Conservation (phyloP, 331 rosid species). For the Cydonia oblonga region DNA sequence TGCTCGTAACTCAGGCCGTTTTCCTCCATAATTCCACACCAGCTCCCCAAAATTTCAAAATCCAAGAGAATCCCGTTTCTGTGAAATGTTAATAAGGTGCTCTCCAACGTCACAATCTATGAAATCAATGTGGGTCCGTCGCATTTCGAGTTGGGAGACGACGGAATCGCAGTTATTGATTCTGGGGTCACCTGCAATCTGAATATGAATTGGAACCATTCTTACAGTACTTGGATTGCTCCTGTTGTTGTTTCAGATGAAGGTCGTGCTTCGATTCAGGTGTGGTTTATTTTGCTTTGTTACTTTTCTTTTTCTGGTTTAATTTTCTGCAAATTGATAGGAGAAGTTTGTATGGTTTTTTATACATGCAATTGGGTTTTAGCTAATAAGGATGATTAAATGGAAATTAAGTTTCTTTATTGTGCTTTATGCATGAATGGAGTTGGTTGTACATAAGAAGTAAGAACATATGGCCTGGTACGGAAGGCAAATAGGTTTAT, state of each 20-base stretch:
- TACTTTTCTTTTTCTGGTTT: background rate
- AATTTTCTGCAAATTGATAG: background rate
- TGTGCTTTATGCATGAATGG: background rate
- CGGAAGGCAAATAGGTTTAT: too few species aligned
- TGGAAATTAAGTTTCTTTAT: background rate
- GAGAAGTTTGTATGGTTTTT: background rate
- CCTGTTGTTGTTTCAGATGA: constrained; percentile 54
- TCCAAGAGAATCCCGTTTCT: constrained; percentile 45
- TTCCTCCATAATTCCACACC: constrained; percentile 57
- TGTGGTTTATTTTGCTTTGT: constrained; percentile 5
- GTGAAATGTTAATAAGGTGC: constrained; percentile 44
- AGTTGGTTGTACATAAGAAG: background rate
- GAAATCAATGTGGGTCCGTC: constrained; percentile 52
- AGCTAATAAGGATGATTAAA: too few species aligned
- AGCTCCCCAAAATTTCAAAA: constrained; percentile 42
- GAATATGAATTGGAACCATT: constrained; percentile 70
- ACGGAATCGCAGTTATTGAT: constrained; percentile 46
- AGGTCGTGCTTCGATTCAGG: constrained; percentile 70
- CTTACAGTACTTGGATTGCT: constrained; percentile 55
- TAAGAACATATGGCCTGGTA: too few species aligned
- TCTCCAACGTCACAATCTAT: constrained; percentile 44
- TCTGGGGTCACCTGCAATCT: constrained; percentile 62
- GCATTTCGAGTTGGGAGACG: constrained; percentile 41
- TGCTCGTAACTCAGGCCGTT: constrained; percentile 49
- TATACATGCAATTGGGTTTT: background rate